A percentile compares a stretch with the other conserved stretches of the same genome.
Conservation (phyloP, 2,329 filamentous ascomycete species). For the Neofusicoccum sp. region DNA sequence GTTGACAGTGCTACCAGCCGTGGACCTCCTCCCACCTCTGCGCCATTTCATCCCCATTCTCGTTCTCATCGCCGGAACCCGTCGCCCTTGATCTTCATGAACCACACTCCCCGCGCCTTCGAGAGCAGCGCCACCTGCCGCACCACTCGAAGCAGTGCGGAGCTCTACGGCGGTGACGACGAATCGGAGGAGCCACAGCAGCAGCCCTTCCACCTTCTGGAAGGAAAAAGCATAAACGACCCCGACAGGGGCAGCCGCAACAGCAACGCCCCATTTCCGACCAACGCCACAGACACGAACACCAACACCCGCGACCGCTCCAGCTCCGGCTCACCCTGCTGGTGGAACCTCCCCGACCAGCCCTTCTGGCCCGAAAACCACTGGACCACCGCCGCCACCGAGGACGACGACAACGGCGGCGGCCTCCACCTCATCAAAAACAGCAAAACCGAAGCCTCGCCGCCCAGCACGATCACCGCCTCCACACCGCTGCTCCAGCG, state of each 20-base stretch:
- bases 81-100: constrained; percentile 25
- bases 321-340: constrained; percentile 6
- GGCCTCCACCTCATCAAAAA: too few species aligned
- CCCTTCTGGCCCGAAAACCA: constrained; percentile 10
- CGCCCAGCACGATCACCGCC: background rate
- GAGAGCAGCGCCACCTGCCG: background rate
- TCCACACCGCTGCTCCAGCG: background rate
- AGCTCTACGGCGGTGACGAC: constrained; percentile 1
- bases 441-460: too few species aligned
- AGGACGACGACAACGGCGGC: background rate
- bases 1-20: background rate
- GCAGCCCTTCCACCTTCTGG: constrained; percentile 1
- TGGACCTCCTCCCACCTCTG: background rate
- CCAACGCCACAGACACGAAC: background rate
- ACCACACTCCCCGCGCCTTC: constrained; percentile 33
- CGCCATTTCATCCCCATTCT: background rate
- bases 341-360: constrained; percentile 16
- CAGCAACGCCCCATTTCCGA: background rate
- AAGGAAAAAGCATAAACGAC: background rate
- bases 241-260: background rate
- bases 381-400: background rate
- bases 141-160: constrained; percentile 1
- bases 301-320: background rate
- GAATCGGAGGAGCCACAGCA: background rate
- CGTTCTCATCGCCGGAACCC: background rate